phyloP scores from a whole-genome alignment of 2,329 filamentous ascomycete genomes.

The Clonostachys solani region DNA sequence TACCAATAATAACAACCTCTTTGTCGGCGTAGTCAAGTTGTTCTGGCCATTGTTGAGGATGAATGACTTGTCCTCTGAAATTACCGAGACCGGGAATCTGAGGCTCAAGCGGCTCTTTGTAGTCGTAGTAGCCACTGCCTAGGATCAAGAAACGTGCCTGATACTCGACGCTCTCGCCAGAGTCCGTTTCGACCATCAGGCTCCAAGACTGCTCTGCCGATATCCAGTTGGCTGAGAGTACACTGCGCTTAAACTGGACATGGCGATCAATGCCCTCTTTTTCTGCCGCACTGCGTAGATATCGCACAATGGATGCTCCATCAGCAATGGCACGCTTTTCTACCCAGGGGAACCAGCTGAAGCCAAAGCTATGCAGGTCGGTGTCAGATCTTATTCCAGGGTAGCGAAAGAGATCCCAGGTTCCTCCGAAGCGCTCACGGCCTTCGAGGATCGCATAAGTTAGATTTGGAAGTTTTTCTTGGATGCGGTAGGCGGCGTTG shows the following conservation, averaged over 20 bases:
- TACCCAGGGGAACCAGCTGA: conserved; percentile 68
- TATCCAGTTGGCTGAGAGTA: conserved; percentile 19
- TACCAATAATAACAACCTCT: conserved; percentile 66
- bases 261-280: conserved; percentile 47
- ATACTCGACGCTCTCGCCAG: conserved; percentile 9
- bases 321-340: conserved; percentile 43
- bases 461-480: conserved; percentile 47
- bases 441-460: conserved; percentile 65
- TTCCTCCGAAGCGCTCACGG: conserved; percentile 64
- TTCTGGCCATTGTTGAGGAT: conserved; percentile 71
- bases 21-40: conserved; percentile 60
- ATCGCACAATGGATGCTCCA: conserved; percentile 45
- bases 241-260: conserved; percentile 45
- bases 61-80: conserved; percentile 60
- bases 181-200: conserved; percentile 13
- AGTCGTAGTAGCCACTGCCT: conserved; percentile 68
- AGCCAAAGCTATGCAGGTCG: conserved; percentile 60
- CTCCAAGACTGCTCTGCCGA: conserved; percentile 24
- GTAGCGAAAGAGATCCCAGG: conserved; percentile 76
- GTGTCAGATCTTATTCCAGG: conserved; percentile 66
- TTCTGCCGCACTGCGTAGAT: conserved; percentile 47
- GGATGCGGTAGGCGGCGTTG: conserved; percentile 66
- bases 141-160: conserved; percentile 54
- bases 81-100: conserved; percentile 59
- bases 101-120: conserved; percentile 55